Evolutionary conservation across 208 protist genomes (phyloP).

Genomic region (Crithidia sp.): DNA sequence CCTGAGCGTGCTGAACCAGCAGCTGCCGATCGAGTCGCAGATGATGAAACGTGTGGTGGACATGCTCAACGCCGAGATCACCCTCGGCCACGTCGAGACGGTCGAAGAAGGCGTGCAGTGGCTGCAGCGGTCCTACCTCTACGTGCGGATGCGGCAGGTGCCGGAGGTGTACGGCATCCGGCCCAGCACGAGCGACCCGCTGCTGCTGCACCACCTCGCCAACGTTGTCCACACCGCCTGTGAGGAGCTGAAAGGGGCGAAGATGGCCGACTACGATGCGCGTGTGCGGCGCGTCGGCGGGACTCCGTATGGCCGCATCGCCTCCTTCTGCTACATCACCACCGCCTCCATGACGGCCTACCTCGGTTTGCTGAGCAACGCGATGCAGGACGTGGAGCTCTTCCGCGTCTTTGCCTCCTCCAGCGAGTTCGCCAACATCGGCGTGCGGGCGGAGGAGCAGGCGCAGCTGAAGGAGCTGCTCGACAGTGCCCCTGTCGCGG

Average conservation of each 20-base stretch:
- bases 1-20: conserved; percentile 98
- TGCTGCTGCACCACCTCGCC: conserved; percentile 83
- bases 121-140: conserved; percentile 99
- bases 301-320: conserved; percentile 98
- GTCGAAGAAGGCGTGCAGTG: conserved; percentile 96
- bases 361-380: conserved; percentile 94
- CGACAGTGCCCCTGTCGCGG: conserved; percentile 97
- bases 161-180: conserved; percentile 96
- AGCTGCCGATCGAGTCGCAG: conserved; percentile 99
- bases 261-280: conserved; percentile 96
- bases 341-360: conserved; percentile 96
- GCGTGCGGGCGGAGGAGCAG: conserved; percentile 98
- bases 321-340: conserved; percentile 98
- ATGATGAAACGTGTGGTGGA: conserved; percentile 96
- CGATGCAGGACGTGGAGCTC: conserved; percentile 97
- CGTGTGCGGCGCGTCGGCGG: conserved; percentile 84
- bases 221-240: conserved; percentile 97
- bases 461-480: conserved; percentile 96
- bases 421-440: conserved; percentile 98
- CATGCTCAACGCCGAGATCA: conserved; percentile 99
- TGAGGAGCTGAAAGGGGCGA: conserved; percentile 85
- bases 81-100: conserved; percentile 95
- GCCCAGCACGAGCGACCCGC: conserved; percentile 83
- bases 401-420: conserved; percentile 97
- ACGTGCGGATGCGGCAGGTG: conserved; percentile 97